A percentile compares a stretch with the other conserved stretches of the same genome.
These are phyloP conservation scores for Penicillium sp. DNA, from an alignment of 2,329 filamentous ascomycete genomes.

Conservation along the genomic window DNA sequence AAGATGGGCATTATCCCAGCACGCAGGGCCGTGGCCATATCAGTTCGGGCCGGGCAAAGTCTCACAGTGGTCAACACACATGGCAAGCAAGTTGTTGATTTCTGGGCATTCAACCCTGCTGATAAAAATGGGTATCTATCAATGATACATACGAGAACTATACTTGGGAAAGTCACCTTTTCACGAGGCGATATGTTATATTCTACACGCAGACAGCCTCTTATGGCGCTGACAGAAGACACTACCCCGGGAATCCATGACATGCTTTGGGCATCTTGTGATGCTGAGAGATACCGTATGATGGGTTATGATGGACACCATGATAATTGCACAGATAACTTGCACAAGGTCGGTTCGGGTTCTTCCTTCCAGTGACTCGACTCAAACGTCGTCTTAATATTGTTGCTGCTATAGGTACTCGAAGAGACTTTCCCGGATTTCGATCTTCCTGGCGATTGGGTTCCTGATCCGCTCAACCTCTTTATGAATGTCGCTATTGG, in stretches of 20 bases:
- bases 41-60: slow-evolving; percentile 41
- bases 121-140: slow-evolving; percentile 40
- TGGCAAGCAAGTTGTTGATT: slow-evolving; percentile 56
- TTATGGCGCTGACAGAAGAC: slow-evolving; percentile 43
- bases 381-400: too few relatives aligned
- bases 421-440: slow-evolving; percentile 30
- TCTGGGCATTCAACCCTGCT: slow-evolving; percentile 52
- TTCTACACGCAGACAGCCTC: slow-evolving; percentile 41
- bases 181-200: slow-evolving; percentile 39
- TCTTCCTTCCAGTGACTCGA: too few relatives aligned
- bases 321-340: slow-evolving; percentile 48
- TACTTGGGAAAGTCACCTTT: slow-evolving; percentile 34
- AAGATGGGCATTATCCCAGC: slow-evolving; percentile 44
- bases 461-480: slow-evolving; percentile 49
- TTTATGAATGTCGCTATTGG: slow-evolving; percentile 51
- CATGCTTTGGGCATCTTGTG: slow-evolving; percentile 48
- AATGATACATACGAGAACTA: slow-evolving; percentile 46
- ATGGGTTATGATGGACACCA: slow-evolving; percentile 44
- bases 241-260: slow-evolving; percentile 46
- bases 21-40: slow-evolving; percentile 47
- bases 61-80: slow-evolving; percentile 54
- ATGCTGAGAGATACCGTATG: slow-evolving; percentile 43
- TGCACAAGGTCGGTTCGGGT: slow-evolving; percentile 28
- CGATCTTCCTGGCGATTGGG: slow-evolving; percentile 34
- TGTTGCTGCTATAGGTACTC: slow-evolving; percentile 17